Evolutionary conservation across 768 basidiomycete species (phyloP), one percentile per base, ranked within the genome.

Genomic region (Gelatoporia subvermispora): DNA sequence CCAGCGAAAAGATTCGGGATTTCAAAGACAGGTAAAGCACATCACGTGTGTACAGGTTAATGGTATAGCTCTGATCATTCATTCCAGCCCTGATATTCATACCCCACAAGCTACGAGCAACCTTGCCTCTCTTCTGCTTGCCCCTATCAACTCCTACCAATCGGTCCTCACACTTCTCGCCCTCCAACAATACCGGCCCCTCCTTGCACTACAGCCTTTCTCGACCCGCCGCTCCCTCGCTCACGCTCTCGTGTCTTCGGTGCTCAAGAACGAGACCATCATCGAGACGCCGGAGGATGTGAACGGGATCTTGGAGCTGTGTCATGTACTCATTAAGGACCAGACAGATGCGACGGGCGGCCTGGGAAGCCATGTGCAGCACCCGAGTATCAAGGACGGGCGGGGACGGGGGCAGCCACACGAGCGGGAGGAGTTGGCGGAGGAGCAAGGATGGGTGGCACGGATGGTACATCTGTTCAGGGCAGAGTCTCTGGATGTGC

Each of bases 391-490:
- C 35, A 73, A 75, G 53, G 78, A 79, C 20, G 22, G 48, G 41
- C 16, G 31, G 39, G 60, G 66, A 41, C 74, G 28, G 13, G 28
- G 60, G 48, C 56, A 53, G 43, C 56, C 81, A 50, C 59, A 78
- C 44, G 94, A 95, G 63, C 69, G 84, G 43, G 90, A 94, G 63
- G 95, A 98, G 61, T 76, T 93, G 72, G 94, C 93, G 0, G 96
- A 99, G 65, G 96, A 99, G 65, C 96, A 99, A 60, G 96, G 96
- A 0, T 99, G 96, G 96, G 82, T 97, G 15, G 95, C 96, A 35
- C 74, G 95, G 53, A 97, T 98, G 91, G 88, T 98, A 2, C 96
- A 99, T 72, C 65, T 98, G 25, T 96, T 98, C 81, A 73, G 85
- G 18, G 78, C 90, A 0, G 92, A 96, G 43, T 87, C 89, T 22